A percentile compares a stretch with the other conserved stretches of the same genome.
These are phyloP conservation scores for Aurinia saxatilis DNA, from an alignment of 345 rosid species.

Conservation along the genomic window DNA sequence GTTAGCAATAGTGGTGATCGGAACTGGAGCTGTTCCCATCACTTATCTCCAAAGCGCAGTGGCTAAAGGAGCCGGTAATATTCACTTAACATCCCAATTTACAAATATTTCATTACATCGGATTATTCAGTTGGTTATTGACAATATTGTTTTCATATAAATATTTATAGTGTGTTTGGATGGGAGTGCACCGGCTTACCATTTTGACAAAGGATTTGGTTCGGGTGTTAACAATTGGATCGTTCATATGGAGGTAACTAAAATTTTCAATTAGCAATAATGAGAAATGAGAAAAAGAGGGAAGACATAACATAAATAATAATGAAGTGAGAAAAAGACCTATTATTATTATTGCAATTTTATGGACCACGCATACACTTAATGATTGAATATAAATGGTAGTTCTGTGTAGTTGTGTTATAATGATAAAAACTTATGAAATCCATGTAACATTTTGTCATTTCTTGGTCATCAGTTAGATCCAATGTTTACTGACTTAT, in stretches of 20 bases:
- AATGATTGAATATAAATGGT: neutral
- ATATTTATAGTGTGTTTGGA: conserved; percentile 91
- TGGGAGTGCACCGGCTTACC: conserved; percentile 96
- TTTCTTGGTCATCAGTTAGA: too few relatives aligned
- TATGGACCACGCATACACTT: too few relatives aligned
- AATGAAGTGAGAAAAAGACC: too few relatives aligned
- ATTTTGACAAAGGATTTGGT: conserved; percentile 70
- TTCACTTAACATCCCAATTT: neutral
- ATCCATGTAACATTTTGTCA: too few relatives aligned
- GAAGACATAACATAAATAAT: too few relatives aligned
- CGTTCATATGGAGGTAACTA: conserved; percentile 64
- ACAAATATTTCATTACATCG: neutral
- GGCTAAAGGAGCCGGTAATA: conserved; percentile 80
- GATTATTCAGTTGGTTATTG: neutral
- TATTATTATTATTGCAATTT: too few relatives aligned
- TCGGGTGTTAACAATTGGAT: conserved; percentile 79
- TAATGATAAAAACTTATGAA: neutral
- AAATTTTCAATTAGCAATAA: neutral
- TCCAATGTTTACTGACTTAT: neutral
- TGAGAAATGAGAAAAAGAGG: neutral
- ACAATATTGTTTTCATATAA: neutral
- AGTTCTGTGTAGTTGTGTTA: neutral
- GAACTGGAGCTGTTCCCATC: conserved; percentile 43
- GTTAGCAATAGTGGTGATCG: conserved; percentile 25
- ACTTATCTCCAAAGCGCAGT: conserved; percentile 62